A percentile compares a stretch with the other conserved stretches of the same genome.
Evolutionary conservation across 495 filamentous ascomycete species (phyloP).

Genomic region (Aspergillus homomorphus): DNA sequence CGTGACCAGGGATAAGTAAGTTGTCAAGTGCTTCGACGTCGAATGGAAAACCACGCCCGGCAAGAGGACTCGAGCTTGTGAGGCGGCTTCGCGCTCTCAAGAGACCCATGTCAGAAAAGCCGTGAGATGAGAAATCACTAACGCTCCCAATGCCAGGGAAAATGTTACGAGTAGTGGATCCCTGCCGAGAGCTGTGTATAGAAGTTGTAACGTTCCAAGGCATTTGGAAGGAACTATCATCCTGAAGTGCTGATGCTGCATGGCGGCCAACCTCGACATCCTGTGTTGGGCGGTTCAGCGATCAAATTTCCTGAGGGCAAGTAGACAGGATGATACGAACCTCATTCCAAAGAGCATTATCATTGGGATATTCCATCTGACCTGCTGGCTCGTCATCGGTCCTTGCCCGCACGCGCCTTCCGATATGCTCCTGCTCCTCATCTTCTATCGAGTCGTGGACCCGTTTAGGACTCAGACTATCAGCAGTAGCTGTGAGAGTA

Average conservation of each 20-base stretch:
- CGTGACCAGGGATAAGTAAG: constrained; percentile 29
- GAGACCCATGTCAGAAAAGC: constrained; percentile 24
- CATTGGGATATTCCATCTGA: constrained; percentile 31
- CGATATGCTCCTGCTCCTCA: constrained; percentile 30
- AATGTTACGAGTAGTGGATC: constrained; percentile 32
- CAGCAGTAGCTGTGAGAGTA: constrained; percentile 34
- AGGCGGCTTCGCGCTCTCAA: constrained; percentile 45
- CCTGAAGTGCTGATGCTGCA: constrained; percentile 53
- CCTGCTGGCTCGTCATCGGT: constrained; percentile 31
- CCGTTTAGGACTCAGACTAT: constrained; percentile 37
- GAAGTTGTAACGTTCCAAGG: constrained; percentile 71
- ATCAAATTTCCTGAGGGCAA: background rate
- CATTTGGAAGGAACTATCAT: constrained; percentile 59
- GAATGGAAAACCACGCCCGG: constrained; percentile 48
- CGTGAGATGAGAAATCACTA: constrained; percentile 55
- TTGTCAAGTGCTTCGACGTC: constrained; percentile 35
- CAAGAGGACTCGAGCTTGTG: constrained; percentile 60
- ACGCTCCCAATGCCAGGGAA: constrained; percentile 48
- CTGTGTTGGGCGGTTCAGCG: constrained; percentile 19
- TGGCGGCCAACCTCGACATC: constrained; percentile 61
- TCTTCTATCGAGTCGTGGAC: constrained; percentile 33
- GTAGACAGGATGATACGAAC: background rate
- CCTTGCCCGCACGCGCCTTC: constrained; percentile 45
- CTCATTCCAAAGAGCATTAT: constrained; percentile 12
- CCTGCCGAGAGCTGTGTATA: constrained; percentile 52